phyloP scores from a whole-genome alignment of 208 protist genomes.

The Phytomonas sp. region DNA sequence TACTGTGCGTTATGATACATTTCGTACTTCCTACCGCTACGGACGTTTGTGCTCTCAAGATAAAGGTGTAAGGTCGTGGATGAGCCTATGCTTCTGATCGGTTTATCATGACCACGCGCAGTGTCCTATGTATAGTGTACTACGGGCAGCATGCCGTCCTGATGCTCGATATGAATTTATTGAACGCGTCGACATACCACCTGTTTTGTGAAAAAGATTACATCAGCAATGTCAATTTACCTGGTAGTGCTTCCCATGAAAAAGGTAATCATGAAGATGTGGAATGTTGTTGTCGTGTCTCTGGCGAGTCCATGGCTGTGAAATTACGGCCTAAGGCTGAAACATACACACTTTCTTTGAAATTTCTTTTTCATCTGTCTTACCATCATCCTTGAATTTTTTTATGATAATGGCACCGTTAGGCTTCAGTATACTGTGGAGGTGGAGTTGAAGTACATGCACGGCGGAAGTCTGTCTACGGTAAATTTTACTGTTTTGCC shows the following conservation, averaged over 20 bases:
- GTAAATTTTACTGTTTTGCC: background rate
- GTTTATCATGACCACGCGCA: background rate
- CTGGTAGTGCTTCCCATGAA: background rate
- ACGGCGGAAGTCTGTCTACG: background rate
- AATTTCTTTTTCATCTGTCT: background rate
- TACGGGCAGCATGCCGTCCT: background rate
- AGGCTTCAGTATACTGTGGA: background rate
- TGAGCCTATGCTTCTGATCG: background rate
- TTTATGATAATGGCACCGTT: background rate
- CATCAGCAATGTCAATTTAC: background rate
- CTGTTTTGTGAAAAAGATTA: background rate
- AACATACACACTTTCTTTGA: background rate
- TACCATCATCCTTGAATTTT: background rate
- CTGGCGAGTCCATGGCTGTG: background rate
- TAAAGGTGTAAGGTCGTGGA: constrained; percentile 29
- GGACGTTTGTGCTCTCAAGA: constrained; percentile 28
- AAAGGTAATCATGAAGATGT: background rate
- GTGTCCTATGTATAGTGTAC: background rate
- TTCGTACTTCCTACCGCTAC: constrained; percentile 23
- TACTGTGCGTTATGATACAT: constrained; percentile 39
- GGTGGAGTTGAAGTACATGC: background rate
- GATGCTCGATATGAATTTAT: background rate
- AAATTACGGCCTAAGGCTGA: background rate
- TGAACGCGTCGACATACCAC: background rate
- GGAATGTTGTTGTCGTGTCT: background rate